Evolutionary conservation across 768 basidiomycete genomes (phyloP), one percentile per base, ranked within the genome.

Genomic region (Plicaturopsis crispa): DNA sequence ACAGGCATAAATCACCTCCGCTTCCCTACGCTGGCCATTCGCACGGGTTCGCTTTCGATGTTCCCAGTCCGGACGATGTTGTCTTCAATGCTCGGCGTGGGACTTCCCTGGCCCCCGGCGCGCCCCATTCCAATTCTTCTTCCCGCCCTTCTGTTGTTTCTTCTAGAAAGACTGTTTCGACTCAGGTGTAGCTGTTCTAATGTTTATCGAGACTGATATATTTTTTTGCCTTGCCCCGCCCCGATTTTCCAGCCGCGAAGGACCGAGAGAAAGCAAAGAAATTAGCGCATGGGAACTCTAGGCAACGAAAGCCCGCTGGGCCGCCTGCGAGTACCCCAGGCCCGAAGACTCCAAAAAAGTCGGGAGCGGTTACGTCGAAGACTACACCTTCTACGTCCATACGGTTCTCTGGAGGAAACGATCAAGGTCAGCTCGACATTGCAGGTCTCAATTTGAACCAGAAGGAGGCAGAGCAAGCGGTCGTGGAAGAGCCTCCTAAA

Each of bases 41-140:
- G n/a, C 43, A 50, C 14, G 59, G 63, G 3, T 88, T 87, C 54
- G 62, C 76, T 7, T 90, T 92, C 52, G 78, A 91, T 45, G 72
- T 70, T 17, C 88, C 87, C 24, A 96, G 92, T 58, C 94, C 94
- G 16, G 94, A 98, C 48, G 94, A 97, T 51, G 61, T 87, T 45
- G 79, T 97, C 6, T 65, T 85, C 49, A 77, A 76, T 48, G 87
- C 90, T 38, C 77, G 90, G 35, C 78, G 73, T 38, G 85, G 85
- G 33, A 85, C 90, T 4, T 62, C 78, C 21, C 60, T 84, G 34
- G 68, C 59, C 8, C 62, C 39, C 61, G 63, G 38, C 59, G 48
- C 37, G 45, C 51, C 31, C 22, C 32, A 18, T 24, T 51, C 23
- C 23, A 28, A n/a, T 38, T 32, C 7, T 17, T 14, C 34, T 33